Base-by-base conservation (phyloP, 164 flowering plant species). In the Vitis cinerea region DNA sequence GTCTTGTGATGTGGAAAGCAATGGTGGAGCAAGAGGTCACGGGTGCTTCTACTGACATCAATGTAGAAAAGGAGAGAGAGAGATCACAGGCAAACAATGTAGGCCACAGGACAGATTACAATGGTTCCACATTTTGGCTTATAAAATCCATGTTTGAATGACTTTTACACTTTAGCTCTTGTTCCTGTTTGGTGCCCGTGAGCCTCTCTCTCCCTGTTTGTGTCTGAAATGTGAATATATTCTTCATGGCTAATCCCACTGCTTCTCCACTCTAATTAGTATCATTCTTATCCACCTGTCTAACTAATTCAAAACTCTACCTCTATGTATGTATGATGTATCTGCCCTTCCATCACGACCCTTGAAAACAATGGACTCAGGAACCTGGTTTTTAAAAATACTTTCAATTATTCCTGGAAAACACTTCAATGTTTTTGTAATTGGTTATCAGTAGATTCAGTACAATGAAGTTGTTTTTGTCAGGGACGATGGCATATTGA, bases 1-100 rank as follows among this genome's bases (percentile, higher is more conserved):
- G 44, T 37, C 44, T 3, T 37, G 5, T 37, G 44, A 63, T 75
- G 79, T 68, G 70, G 72, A 82, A 75, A 76, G 71, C 70, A 66
- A 62, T 10, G 69, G 23, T 44, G 75, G 51, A 74, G 71, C 50
- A 66, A 69, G 82, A 70, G 81, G 73, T 90, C 95, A 90, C 92
- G 95, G 95, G 92, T 64, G 79, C 60, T 81, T 74, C 78, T 51
- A 59, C 76, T 76, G 79, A 77, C 77, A 74, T 65, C 71, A 63
- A 69, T 59, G 79, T 54, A 76, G 68, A 78, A 61, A 64, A 66
- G 66, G 77, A 74, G 64, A 66, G 60, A 50, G 66, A 49, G 59
- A 63, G 58, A n/a, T 81, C 83, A 84, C 85, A 80, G 69, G 76
- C 53, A 65, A 74, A 67, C 72, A 82, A 80, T 81, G 3, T 67